phyloP scores from a whole-genome alignment of 352 stramenopile species.

The Pythium vanterpoolii region DNA sequence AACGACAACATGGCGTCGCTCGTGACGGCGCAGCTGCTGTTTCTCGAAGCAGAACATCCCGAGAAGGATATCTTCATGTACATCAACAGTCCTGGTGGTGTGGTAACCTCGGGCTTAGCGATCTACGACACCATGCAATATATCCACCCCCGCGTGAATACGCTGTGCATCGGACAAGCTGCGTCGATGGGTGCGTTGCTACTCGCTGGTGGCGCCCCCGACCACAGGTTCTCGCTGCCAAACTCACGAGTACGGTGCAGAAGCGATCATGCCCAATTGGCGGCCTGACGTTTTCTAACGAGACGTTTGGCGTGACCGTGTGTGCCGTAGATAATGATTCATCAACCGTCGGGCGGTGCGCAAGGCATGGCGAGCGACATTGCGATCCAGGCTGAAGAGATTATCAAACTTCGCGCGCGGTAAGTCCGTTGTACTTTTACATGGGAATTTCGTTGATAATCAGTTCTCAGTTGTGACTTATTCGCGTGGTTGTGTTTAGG shows the following conservation, averaged over 20 bases:
- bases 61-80: conserved; percentile 99
- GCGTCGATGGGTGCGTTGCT: conserved; percentile 96
- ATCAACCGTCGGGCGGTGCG: conserved; percentile 95
- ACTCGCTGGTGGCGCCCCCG: conserved; percentile 89
- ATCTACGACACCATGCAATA: conserved; percentile 99
- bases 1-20: conserved; percentile 84
- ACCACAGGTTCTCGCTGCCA: conserved; percentile 90
- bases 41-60: conserved; percentile 95
- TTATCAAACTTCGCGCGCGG: conserved; percentile 90
- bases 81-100: conserved; percentile 97
- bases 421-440: background rate
- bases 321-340: conserved; percentile 92
- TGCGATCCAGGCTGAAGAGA: conserved; percentile 98
- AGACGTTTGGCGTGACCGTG: background rate
- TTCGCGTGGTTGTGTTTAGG: conserved; percentile 22
- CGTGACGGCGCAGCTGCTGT: conserved; percentile 89
- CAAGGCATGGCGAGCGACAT: conserved; percentile 98
- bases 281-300: background rate
- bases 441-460: background rate
- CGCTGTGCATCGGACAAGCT: conserved; percentile 96
- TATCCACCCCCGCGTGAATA: conserved; percentile 96
- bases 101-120: conserved; percentile 95
- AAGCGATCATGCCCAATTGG: background rate
- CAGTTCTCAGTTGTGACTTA: background rate
- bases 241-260: conserved; percentile 84